Base-by-base conservation (phyloP, 495 filamentous ascomycete species). In the Penicillium nucicola region DNA sequence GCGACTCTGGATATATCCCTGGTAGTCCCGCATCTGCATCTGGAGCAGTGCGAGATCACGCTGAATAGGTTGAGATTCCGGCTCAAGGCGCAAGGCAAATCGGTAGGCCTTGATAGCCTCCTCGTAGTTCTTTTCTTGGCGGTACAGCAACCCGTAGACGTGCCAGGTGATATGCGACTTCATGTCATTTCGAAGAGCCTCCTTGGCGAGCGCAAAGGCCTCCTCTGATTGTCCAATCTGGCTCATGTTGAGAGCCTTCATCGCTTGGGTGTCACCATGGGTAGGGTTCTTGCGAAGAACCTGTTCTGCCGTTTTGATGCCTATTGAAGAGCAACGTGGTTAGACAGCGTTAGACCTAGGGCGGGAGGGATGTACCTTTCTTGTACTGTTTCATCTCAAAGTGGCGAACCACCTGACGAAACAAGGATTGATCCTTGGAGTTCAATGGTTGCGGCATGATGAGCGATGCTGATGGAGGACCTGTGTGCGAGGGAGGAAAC, bases 101-200 rank as follows among this genome's bases (percentile, higher is more conserved):
- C 92, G 92, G 76, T 99, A 99, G 37, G 93, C 93, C 76, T 97
- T 97, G 73, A 97, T 96, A 5, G 95, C 91, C 71, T 97, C 93
- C 69, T 96, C 92, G 51, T 92, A 97, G 74, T 97, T 97, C 80
- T 97, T 97, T 58, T 85, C 82, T 20, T 89, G 83, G 23, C 92
- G 84, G 68, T 92, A 97, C 33, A 99, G 79, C 50, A 99, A 72
- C n/a, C 93, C 93, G 61, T 97, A 97, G 32, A 99, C 95, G 69
- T 99, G 93, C 93, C 93, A 99, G 75, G 92, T 97, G 57, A 97
- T 90, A 69, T 97, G 95, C 53, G 91, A 96, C 72, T 92, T 96
- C 91, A 97, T 97, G 60, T 97, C 91, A 53, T 91, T 88, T 41
- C 83, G 87, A 37, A 99, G 77, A 39, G 93, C 93, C 48, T 88